phyloP scores from a whole-genome alignment of 2,329 filamentous ascomycete species.

The Fusarium equiseti region DNA sequence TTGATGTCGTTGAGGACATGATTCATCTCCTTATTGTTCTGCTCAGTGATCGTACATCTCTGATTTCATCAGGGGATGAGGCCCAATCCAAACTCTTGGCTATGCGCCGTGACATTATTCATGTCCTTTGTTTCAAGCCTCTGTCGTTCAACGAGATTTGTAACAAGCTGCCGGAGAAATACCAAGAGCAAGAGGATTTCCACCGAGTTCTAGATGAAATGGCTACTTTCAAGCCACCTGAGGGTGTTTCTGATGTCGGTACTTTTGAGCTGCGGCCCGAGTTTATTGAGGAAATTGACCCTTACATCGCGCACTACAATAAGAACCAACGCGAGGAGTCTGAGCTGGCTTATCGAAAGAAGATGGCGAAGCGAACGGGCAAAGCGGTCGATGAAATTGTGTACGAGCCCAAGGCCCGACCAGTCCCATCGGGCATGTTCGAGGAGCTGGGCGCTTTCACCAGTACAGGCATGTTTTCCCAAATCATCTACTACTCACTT shows the following conservation, averaged over 20 bases:
- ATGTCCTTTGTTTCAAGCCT: conserved; percentile 96
- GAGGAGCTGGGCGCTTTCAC: conserved; percentile 82
- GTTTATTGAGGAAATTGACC: conserved; percentile 89
- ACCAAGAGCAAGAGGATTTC: conserved; percentile 90
- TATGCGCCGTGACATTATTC: conserved; percentile 89
- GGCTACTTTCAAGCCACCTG: conserved; percentile 88
- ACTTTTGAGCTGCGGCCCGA: conserved; percentile 93
- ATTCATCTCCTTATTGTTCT: conserved; percentile 92
- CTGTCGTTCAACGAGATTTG: conserved; percentile 94
- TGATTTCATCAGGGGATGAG: conserved; percentile 77
- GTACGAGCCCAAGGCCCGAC: conserved; percentile 86
- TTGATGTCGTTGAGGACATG: conserved; percentile 96
- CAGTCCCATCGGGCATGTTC: conserved; percentile 83
- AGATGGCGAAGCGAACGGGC: conserved; percentile 88
- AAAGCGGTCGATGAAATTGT: conserved; percentile 86
- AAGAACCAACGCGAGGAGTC: conserved; percentile 98
- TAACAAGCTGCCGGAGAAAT: conserved; percentile 86
- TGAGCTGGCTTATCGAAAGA: conserved; percentile 87
- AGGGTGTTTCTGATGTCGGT: conserved; percentile 91
- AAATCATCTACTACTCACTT: conserved; percentile 89
- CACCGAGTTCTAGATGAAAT: conserved; percentile 86
- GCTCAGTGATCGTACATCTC: conserved; percentile 86
- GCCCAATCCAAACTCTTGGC: conserved; percentile 73
- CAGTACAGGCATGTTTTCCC: conserved; percentile 84
- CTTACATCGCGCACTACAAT: conserved; percentile 95